Conservation (phyloP, 805 yeast genomes). For the Gaillardinia entomophila region DNA sequence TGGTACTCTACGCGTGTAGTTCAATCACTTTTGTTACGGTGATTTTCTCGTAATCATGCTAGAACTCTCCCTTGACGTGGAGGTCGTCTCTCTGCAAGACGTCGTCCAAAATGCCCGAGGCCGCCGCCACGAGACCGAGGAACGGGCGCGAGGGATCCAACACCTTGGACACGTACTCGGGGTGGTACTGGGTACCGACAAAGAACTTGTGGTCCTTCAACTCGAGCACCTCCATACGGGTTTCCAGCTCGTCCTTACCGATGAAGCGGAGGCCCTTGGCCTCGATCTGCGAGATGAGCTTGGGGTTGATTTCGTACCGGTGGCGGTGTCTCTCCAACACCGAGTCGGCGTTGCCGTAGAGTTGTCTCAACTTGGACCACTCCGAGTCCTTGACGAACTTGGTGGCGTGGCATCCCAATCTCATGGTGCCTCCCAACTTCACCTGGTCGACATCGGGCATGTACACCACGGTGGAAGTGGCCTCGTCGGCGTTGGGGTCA, state of each 20-base stretch:
- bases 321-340: conserved; percentile 97
- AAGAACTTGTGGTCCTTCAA: conserved; percentile 81
- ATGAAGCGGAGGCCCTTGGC: conserved; percentile 77
- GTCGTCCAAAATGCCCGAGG: conserved; percentile 74
- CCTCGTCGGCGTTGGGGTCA: conserved; percentile 53
- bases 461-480: conserved; percentile 75
- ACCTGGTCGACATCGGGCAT: conserved; percentile 98
- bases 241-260: conserved; percentile 85
- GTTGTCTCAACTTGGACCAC: conserved; percentile 63
- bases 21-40: background rate
- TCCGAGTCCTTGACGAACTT: conserved; percentile 65
- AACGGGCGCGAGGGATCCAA: conserved; percentile 95
- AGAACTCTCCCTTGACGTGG: conserved; percentile 38
- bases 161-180: conserved; percentile 95
- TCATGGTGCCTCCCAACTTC: conserved; percentile 98
- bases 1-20: no score
- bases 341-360: conserved; percentile 65
- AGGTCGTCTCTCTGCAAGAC: conserved; percentile 45
- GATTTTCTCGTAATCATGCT: background rate
- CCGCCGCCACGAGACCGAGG: conserved; percentile 92
- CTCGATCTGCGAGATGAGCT: conserved; percentile 66
- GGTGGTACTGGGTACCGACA: conserved; percentile 97
- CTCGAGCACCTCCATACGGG: conserved; percentile 93
- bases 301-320: conserved; percentile 95
- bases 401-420: conserved; percentile 92